Base-by-base conservation (phyloP, 2,329 filamentous ascomycete species). In the Ploettnerulaceae sp. region DNA sequence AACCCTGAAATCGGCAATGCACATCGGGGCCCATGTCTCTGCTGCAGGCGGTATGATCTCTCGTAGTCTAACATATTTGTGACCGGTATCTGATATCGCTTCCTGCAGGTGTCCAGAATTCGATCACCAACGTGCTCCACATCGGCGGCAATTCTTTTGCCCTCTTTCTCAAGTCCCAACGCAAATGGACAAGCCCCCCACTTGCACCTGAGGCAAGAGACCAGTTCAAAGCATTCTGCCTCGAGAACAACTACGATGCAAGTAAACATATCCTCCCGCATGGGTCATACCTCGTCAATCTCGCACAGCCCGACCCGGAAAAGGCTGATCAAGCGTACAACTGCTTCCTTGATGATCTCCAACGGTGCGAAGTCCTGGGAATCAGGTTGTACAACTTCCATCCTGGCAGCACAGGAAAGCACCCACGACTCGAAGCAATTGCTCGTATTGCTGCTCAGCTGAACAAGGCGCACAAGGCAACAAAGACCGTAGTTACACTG, bases 311-410 rank as follows among this genome's bases (percentile, higher is more conserved):
- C 4, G 90, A 97, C 61, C 66, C 77, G 20, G 76, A 75, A 29
- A 94, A 95, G 65, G 87, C 89, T 2, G 76, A 81, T 41, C 89
- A 97, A 69, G 90, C 90, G 1, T 96, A 95, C 63, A 75, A 72
- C 29, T 79, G 81, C 47, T 98, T 98, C 66, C 62, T 95, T 12
- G 90, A 98, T 59, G 93, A 98, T 64, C 73, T 98, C 1, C 71
- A 79, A 40, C 81, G 93, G 7, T 97, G 93, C 66, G 86, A 95
- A 61, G 74, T 76, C 35, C 78, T 98, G 0, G 89, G 89, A 1
- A 95, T 98, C 60, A 75, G 71, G 52, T 75, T 96, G n/a, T 98
- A 97, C 72, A 98, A 98, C 68, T 97, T 98, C 70, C 93, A 98
- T 64, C 93, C 93, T 0, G 93, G 93, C 15, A 90, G 84, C 47